These are phyloP conservation scores for Colletotrichum horii DNA, from an alignment of 2,329 filamentous ascomycete species.

Conservation along the genomic window DNA sequence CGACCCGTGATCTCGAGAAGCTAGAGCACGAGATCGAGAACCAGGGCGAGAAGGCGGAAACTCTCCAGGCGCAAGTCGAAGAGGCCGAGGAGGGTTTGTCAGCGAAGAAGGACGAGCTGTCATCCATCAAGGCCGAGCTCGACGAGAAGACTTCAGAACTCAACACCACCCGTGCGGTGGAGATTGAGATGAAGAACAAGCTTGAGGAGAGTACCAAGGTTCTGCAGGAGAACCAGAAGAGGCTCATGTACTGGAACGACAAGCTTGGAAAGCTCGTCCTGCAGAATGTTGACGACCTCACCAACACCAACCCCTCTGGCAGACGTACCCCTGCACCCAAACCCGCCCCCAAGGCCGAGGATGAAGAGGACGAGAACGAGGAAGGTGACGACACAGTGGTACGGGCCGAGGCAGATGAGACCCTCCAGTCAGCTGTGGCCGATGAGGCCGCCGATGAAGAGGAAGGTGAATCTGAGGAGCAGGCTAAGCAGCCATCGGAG, in stretches of 20 bases:
- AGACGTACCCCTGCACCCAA: slow-evolving; percentile 9
- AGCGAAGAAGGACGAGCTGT: slow-evolving; percentile 80
- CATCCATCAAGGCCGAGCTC: slow-evolving; percentile 80
- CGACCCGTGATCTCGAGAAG: slow-evolving; percentile 75
- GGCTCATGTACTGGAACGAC: slow-evolving; percentile 84
- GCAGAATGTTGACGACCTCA: slow-evolving; percentile 79
- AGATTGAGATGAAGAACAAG: slow-evolving; percentile 99
- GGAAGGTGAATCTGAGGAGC: slow-evolving; percentile 24
- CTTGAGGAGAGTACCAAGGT: slow-evolving; percentile 95
- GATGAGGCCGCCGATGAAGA: slow-evolving; percentile 25
- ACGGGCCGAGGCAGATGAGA: slow-evolving; percentile 6
- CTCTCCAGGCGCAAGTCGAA: slow-evolving; percentile 75
- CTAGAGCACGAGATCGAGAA: slow-evolving; percentile 80
- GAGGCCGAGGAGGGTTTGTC: slow-evolving; percentile 81
- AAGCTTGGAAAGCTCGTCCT: slow-evolving; percentile 84
- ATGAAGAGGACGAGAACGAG: slow-evolving; percentile 24
- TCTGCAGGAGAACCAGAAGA: slow-evolving; percentile 83
- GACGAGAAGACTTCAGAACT: slow-evolving; percentile 86
- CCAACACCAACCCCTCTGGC: slow-evolving; percentile 37
- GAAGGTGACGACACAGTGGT: slow-evolving; percentile 26
- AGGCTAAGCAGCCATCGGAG: slow-evolving; percentile 51
- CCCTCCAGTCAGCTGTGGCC: slow-evolving; percentile 24
- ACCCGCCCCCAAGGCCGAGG: slow-evolving; percentile 17
- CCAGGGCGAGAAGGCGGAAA: slow-evolving; percentile 77
- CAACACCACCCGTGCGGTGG: slow-evolving; percentile 85